Conservation (phyloP, 768 basidiomycete genomes). For the Paxillus involutus region DNA sequence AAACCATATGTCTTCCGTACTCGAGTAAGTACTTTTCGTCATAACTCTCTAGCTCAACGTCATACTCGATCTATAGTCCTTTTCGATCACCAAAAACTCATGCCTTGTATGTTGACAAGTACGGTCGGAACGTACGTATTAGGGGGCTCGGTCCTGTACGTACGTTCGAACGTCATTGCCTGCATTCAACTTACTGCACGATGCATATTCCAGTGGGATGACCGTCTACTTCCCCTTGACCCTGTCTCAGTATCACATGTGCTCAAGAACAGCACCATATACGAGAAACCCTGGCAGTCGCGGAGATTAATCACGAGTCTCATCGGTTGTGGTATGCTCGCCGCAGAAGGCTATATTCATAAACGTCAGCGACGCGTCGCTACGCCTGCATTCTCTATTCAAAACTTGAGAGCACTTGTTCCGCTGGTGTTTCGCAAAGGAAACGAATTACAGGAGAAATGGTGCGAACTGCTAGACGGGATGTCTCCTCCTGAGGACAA, state of each 20-base stretch:
- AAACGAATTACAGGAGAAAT: conserved; percentile 56
- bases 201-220: conserved; percentile 58
- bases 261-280: conserved; percentile 66
- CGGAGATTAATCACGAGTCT: conserved; percentile 71
- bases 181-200: conserved; percentile 9
- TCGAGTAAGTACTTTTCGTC: conserved; percentile 48
- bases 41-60: not conserved
- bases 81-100: conserved; percentile 52
- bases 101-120: conserved; percentile 51
- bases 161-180: conserved; percentile 9
- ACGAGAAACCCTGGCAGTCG: conserved; percentile 85
- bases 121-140: conserved; percentile 70
- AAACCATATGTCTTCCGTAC: conserved; percentile 53
- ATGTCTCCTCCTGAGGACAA: conserved; percentile 17
- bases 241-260: conserved; percentile 74
- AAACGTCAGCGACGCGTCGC: conserved; percentile 78
- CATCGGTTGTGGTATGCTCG: conserved; percentile 82
- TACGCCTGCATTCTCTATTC: conserved; percentile 77
- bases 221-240: conserved; percentile 79
- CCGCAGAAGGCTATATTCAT: conserved; percentile 76
- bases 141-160: conserved; percentile 69
- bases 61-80: conserved; percentile 39
- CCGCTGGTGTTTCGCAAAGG: conserved; percentile 75
- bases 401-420: conserved; percentile 69
- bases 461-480: conserved; percentile 47